These are phyloP conservation scores for Pseudomicrostroma phylloplanum DNA, from an alignment of 1,284 basidiomycete genomes.

Conservation along the genomic window DNA sequence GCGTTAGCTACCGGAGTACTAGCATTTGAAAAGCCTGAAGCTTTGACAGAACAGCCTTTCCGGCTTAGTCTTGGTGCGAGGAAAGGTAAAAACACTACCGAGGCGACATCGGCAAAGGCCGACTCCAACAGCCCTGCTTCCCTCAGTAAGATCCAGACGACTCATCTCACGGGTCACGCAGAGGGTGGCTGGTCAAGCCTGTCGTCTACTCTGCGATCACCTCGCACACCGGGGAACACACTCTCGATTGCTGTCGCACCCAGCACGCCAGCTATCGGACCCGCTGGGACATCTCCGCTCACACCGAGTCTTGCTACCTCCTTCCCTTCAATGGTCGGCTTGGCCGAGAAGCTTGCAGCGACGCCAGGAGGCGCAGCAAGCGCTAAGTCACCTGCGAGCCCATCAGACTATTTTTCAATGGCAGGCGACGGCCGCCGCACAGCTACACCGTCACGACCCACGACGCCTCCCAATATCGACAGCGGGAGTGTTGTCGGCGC, in stretches of 20 bases:
- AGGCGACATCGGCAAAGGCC: neutral
- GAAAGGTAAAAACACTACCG: neutral
- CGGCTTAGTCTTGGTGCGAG: neutral
- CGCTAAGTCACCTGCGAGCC: neutral
- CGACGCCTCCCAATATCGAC: slow-evolving; percentile 1
- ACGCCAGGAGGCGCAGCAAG: no score
- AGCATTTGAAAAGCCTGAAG: slow-evolving; percentile 13
- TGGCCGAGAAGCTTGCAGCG: neutral
- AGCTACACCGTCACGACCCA: slow-evolving; percentile 15
- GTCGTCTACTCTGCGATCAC: no score
- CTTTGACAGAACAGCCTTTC: neutral
- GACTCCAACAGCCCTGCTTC: no score
- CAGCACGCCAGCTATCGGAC: slow-evolving; percentile 29
- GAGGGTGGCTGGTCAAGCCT: no score
- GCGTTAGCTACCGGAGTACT: neutral
- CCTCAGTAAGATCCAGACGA: no score
- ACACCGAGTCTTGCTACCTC: slow-evolving; percentile 15
- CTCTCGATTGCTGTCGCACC: slow-evolving; percentile 32
- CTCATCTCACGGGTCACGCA: no score
- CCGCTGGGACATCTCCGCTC: slow-evolving; percentile 16
- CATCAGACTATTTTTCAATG: slow-evolving; percentile 31
- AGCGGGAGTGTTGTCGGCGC: neutral
- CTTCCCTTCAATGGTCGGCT: neutral
- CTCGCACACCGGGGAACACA: slow-evolving; percentile 33
- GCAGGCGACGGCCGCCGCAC: slow-evolving; percentile 24